phyloP scores from a whole-genome alignment of 306 rosid genomes.

The Cyamopsis tetragonoloba region DNA sequence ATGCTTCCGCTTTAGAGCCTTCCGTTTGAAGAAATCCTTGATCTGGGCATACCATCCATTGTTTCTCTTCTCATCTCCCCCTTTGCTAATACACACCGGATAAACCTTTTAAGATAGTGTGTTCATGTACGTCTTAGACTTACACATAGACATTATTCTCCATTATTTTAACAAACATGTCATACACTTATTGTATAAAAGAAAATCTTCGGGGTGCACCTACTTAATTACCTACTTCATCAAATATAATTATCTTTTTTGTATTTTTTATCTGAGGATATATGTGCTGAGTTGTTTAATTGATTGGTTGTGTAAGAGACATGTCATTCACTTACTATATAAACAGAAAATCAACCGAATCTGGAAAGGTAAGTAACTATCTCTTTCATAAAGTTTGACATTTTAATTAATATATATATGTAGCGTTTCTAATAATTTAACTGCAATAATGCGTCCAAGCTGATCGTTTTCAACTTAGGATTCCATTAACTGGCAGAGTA shows the following conservation, averaged over 20 bases:
- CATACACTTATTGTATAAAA: no score
- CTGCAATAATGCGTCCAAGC: neutral
- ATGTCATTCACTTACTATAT: neutral
- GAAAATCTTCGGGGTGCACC: neutral
- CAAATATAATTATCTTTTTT: neutral
- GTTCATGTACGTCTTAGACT: no score
- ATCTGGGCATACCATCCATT: no score
- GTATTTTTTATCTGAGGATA: neutral
- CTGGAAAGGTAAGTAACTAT: constrained; percentile 13
- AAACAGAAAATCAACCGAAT: neutral
- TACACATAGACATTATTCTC: no score
- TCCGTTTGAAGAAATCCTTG: no score
- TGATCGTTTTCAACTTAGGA: constrained; percentile 22
- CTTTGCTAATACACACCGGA: no score
- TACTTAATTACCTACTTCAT: neutral
- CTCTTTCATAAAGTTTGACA: constrained; percentile 32
- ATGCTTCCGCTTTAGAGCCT: no score
- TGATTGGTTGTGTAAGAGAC: neutral
- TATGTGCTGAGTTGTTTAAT: neutral
- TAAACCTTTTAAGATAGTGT: no score
- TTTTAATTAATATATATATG: no score
- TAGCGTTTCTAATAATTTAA: neutral
- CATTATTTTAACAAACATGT: no score
- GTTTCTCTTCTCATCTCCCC: no score
- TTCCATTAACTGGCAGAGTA: constrained; percentile 1